phyloP scores from a whole-genome alignment of 352 stramenopile species.

The Thraustochytrium sp. region DNA sequence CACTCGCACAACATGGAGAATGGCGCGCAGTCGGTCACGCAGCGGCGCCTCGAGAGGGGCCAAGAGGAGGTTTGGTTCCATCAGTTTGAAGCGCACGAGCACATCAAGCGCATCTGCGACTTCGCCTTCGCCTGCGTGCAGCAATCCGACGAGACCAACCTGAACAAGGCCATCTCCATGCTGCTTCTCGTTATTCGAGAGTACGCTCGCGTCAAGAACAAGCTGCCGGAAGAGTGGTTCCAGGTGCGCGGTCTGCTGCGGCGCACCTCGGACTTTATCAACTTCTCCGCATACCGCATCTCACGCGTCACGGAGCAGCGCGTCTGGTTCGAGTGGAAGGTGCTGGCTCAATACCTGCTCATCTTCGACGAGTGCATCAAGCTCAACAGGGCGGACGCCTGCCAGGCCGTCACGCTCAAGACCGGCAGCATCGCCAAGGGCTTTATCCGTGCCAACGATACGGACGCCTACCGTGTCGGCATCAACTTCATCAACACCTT shows the following conservation, averaged over 20 bases:
- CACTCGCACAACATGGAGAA: not conserved
- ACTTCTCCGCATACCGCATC: slow-evolving; percentile 27
- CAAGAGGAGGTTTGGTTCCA: not conserved
- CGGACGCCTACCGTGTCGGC: slow-evolving; percentile 2
- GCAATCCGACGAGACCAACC: slow-evolving; percentile 18
- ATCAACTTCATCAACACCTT: slow-evolving; percentile 41
- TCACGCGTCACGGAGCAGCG: not conserved
- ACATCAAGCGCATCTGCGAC: slow-evolving; percentile 40
- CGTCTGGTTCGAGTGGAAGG: slow-evolving; percentile 39
- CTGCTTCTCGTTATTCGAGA: not conserved
- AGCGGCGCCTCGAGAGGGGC: not conserved
- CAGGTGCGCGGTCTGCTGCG: not conserved
- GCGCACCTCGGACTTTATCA: slow-evolving; percentile 39
- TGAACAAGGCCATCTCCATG: slow-evolving; percentile 10
- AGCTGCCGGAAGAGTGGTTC: slow-evolving; percentile 21
- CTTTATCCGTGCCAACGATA: not conserved
- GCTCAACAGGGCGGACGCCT: not conserved
- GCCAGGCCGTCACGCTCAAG: not conserved
- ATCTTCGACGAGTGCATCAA: slow-evolving; percentile 36
- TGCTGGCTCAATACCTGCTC: slow-evolving; percentile 17
- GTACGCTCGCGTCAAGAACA: not conserved
- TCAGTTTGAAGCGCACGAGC: slow-evolving; percentile 33
- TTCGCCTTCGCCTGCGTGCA: slow-evolving; percentile 33
- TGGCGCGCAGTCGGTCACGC: not conserved
- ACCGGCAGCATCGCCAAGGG: slow-evolving; percentile 13